Conservation (phyloP, 257 asterid genomes). For the Eustoma russellianum region DNA sequence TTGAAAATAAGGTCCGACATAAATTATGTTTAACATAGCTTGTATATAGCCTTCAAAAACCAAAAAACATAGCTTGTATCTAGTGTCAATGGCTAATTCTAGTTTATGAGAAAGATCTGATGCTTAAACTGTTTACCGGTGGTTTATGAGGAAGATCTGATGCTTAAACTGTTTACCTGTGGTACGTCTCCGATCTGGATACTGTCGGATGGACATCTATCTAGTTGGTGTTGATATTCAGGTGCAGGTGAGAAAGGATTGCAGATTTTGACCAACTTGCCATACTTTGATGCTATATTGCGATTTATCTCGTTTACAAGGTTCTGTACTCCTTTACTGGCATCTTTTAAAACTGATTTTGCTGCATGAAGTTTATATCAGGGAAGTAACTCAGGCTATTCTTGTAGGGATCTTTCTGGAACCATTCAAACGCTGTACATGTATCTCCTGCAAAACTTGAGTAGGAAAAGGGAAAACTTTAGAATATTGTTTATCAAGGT, state of each 20-base stretch:
- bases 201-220: constrained; percentile 38
- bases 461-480: constrained; percentile 4
- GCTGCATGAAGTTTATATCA: constrained; percentile 66
- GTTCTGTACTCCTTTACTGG: constrained; percentile 47
- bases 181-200: constrained; percentile 61
- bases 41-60: too few species aligned
- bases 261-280: constrained; percentile 61
- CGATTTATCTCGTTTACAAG: constrained; percentile 53
- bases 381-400: constrained; percentile 79
- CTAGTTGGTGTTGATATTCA: constrained; percentile 38
- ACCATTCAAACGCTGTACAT: constrained; percentile 62
- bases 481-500: neutral
- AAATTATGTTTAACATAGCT: neutral
- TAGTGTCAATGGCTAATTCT: neutral
- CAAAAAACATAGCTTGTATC: too few species aligned
- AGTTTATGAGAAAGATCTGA: too few species aligned
- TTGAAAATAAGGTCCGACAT: neutral
- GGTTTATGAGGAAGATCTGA: too few species aligned
- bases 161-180: constrained; percentile 18
- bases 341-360: constrained; percentile 30
- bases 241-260: constrained; percentile 88
- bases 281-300: constrained; percentile 46
- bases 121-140: too few species aligned
- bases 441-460: constrained; percentile 65
- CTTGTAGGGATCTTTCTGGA: constrained; percentile 64